Percentiles rank a stretch among this genome's conserved stretches.
Evolutionary conservation across 345 rosid genomes (phyloP).

Genomic region (Cardamine resedifolia): DNA sequence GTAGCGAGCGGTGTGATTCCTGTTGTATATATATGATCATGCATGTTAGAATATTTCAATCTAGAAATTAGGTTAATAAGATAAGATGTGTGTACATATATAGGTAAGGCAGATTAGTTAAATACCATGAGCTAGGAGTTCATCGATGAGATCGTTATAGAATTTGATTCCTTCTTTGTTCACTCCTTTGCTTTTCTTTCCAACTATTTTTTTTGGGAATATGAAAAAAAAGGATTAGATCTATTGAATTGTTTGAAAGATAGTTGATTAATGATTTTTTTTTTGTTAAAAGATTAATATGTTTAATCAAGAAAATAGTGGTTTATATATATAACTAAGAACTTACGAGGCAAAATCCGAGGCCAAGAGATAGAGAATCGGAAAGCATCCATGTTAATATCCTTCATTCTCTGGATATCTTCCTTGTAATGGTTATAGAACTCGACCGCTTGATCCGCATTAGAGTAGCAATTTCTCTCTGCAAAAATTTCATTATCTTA

Average conservation of each 20-base stretch:
- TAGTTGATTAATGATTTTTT: no score
- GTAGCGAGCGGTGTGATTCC: constrained; percentile 59
- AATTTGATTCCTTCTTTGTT: constrained; percentile 49
- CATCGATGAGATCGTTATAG: constrained; percentile 55
- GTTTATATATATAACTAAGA: neutral
- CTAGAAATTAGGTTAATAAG: neutral
- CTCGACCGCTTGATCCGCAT: constrained; percentile 39
- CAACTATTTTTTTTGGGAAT: constrained; percentile 25
- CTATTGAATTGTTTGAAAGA: neutral
- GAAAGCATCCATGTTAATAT: constrained; percentile 46
- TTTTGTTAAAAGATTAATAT: no score
- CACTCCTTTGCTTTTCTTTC: constrained; percentile 48
- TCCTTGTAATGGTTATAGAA: constrained; percentile 45
- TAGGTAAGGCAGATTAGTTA: neutral
- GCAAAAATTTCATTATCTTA: neutral
- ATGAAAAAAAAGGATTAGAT: neutral
- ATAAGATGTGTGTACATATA: neutral
- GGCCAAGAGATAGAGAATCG: constrained; percentile 63
- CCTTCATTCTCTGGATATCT: constrained; percentile 44
- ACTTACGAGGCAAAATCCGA: constrained; percentile 50
- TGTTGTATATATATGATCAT: constrained; percentile 4
- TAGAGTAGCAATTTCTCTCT: constrained; percentile 42
- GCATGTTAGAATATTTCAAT: constrained; percentile 4
- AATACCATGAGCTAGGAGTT: constrained; percentile 47
- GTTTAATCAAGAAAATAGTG: neutral